Evolutionary conservation across 495 filamentous ascomycete species (phyloP), one percentile per base, ranked within the genome.

Genomic region (Xylaria acuta): DNA sequence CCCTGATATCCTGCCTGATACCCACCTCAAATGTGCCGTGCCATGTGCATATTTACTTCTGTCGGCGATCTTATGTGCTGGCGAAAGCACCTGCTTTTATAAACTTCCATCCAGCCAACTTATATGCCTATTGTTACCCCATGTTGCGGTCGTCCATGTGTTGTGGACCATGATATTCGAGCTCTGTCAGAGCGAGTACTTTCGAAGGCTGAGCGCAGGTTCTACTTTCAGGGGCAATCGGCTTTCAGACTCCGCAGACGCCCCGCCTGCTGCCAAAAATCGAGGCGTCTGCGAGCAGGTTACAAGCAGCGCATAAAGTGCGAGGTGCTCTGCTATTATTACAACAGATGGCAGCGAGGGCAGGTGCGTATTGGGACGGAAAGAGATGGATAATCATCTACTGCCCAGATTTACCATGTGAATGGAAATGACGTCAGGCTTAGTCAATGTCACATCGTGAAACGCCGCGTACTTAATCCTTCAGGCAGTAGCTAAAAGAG

Each of bases 401-500:
- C 16, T 60, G 20, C 41, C 22, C 41, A 45, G 62, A 40, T 47
- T 32, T 27, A 64, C 27, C 64, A 3, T 38, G 5, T 11, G 25
- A 43, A 27, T 34, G 25, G 54, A 16, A 49, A 47, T 70, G 67
- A 70, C 67, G 67, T 70, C 67, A 70, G 16, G 43, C 67, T 58
- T 69, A 60, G 54, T 70, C 67, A 70, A 60, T 18, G 56, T 51
- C 67, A 62, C 56, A 58, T 30, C 56, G 14, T 40, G 38, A 45
- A 38, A 45, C 30, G 16, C 30, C n/a, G 40, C 25, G 22, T 32
- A n/a, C n/a, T n/a, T n/a, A n/a, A 56, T 41, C 16, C 38, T 69
- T 34, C 27, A 47, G 53, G 40, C 53, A 69, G 40, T 1, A 60
- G 36, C 38, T 54, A 41, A 45, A 68, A 9, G 5, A 41, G 14